These are phyloP conservation scores for Linnemannia exigua DNA, from an alignment of 192 early-diverging fungal genomes.

Conservation along the genomic window DNA sequence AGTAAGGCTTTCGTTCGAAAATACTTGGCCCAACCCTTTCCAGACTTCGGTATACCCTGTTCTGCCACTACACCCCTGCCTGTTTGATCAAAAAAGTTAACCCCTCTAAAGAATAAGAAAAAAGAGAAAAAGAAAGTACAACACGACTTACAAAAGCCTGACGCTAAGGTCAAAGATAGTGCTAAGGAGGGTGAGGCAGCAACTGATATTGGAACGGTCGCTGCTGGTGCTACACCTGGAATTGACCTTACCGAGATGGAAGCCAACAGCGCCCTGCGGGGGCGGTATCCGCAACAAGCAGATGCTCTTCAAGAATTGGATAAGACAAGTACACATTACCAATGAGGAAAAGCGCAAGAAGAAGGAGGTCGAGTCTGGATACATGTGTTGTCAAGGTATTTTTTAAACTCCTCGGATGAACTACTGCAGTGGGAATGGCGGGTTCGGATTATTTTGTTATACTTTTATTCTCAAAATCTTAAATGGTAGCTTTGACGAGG, in stretches of 20 bases:
- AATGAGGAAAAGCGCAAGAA: slow-evolving; percentile 79
- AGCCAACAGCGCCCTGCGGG: slow-evolving; percentile 78
- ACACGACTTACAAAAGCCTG: slow-evolving; percentile 5
- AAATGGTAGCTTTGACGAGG: slow-evolving; percentile 51
- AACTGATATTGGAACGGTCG: slow-evolving; percentile 32
- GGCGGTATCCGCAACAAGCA: slow-evolving; percentile 82
- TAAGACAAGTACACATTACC: slow-evolving; percentile 81
- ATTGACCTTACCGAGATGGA: slow-evolving; percentile 66
- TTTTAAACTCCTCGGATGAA: neutral
- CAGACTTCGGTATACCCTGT: too few species aligned
- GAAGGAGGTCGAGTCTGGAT: slow-evolving; percentile 77
- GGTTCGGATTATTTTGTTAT: neutral
- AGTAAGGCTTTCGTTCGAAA: too few species aligned
- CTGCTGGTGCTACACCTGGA: slow-evolving; percentile 54
- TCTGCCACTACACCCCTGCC: too few species aligned
- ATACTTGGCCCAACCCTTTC: too few species aligned
- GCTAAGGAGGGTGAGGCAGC: slow-evolving; percentile 6
- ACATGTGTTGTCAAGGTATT: neutral
- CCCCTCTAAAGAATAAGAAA: too few species aligned
- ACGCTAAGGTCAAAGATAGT: neutral
- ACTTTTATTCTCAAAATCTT: neutral
- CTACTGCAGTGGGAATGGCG: neutral
- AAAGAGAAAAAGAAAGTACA: too few species aligned
- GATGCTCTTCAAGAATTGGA: slow-evolving; percentile 85
- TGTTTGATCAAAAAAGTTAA: too few species aligned